Conservation (phyloP, 2,329 filamentous ascomycete genomes). For the Fusarium mangiferae region DNA sequence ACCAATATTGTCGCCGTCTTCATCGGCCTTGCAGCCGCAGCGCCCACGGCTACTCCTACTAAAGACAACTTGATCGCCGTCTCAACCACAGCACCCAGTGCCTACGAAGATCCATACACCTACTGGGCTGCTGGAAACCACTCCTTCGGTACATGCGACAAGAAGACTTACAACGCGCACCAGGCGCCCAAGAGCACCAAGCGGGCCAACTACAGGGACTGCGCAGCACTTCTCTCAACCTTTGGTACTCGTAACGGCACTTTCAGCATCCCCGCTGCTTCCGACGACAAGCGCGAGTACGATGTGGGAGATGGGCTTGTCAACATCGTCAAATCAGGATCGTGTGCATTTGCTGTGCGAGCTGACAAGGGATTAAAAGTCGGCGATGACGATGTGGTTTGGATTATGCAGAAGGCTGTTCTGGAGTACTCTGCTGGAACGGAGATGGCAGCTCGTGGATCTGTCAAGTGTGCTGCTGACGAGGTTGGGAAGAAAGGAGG, state of each 20-base stretch:
- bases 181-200: slow-evolving; percentile 25
- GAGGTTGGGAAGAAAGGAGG: slow-evolving; percentile 16
- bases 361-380: slow-evolving; percentile 25
- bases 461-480: slow-evolving; percentile 17
- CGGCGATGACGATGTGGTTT: slow-evolving; percentile 31
- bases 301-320: slow-evolving; percentile 25
- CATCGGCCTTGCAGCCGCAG: slow-evolving; percentile 25
- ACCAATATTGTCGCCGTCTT: slow-evolving; percentile 16
- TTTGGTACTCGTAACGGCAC: slow-evolving; percentile 47
- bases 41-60: slow-evolving; percentile 13
- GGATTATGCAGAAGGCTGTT: slow-evolving; percentile 27
- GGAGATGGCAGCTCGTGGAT: slow-evolving; percentile 27
- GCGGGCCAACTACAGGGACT: slow-evolving; percentile 46
- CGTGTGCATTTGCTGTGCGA: slow-evolving; percentile 44
- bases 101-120: slow-evolving; percentile 24
- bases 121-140: slow-evolving; percentile 42
- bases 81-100: slow-evolving; percentile 17
- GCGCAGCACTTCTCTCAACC: slow-evolving; percentile 46
- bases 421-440: slow-evolving; percentile 28
- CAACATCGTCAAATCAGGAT: slow-evolving; percentile 40
- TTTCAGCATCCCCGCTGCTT: slow-evolving; percentile 38
- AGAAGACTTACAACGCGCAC: slow-evolving; percentile 34
- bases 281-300: slow-evolving; percentile 22
- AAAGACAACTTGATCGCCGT: slow-evolving; percentile 31
- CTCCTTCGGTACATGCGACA: slow-evolving; percentile 43